Evolutionary conservation across 306 rosid genomes (phyloP).

Genomic region (Sophora flavescens): DNA sequence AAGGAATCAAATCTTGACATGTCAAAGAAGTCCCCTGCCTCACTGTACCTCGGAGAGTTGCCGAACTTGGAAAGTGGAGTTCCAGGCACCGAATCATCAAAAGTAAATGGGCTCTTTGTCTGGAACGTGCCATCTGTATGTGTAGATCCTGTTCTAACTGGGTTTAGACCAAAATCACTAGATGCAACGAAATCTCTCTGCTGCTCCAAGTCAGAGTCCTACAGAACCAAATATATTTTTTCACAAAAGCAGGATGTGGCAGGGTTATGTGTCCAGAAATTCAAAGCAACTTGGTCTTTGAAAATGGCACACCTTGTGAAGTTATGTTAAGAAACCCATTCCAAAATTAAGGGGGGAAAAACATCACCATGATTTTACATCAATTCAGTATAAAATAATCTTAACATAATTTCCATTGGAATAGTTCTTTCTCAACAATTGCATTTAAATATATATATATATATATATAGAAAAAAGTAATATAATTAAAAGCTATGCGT

Average conservation of each 20-base stretch:
- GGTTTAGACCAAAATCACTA: conserved; percentile 70
- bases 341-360: conserved; percentile 18
- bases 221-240: conserved; percentile 46
- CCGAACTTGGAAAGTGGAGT: conserved; percentile 88
- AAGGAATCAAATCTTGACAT: conserved; percentile 85
- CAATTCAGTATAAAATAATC: conserved; percentile 19
- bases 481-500: conserved; percentile 26
- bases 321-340: conserved; percentile 28
- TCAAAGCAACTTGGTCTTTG: conserved; percentile 43
- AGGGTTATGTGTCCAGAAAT: conserved; percentile 28
- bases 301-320: conserved; percentile 28
- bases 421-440: conserved; percentile 26
- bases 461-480: conserved; percentile 5
- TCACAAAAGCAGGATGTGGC: conserved; percentile 8
- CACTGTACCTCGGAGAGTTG: conserved; percentile 91
- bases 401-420: conserved; percentile 9
- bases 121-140: conserved; percentile 63
- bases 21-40: conserved; percentile 89
- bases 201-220: conserved; percentile 74
- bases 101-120: conserved; percentile 73
- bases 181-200: conserved; percentile 73
- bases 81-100: conserved; percentile 93
- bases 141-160: conserved; percentile 77
- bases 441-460: too few species aligned
- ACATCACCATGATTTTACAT: conserved; percentile 23